A percentile compares a stretch with the other conserved stretches of the same genome.
phyloP scores from a whole-genome alignment of 2,329 filamentous ascomycete genomes.

The Cladosporium sp. region DNA sequence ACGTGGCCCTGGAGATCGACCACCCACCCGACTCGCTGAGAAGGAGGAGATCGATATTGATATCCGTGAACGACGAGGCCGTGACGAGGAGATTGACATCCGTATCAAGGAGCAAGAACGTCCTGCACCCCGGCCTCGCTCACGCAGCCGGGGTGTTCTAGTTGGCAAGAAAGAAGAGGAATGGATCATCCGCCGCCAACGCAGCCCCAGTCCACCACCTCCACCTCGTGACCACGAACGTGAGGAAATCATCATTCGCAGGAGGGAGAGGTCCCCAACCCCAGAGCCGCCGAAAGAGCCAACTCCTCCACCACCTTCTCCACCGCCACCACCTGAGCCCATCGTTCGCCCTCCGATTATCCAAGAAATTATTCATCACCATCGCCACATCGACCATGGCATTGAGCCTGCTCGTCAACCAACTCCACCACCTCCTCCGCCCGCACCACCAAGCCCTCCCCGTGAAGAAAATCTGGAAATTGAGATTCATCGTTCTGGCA shows the following conservation, averaged over 20 bases:
- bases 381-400: constrained; percentile 78
- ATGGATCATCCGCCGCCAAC: constrained; percentile 35
- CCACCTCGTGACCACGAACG: constrained; percentile 33
- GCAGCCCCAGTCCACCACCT: constrained; percentile 29
- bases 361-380: constrained; percentile 84
- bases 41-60: constrained; percentile 30
- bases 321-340: constrained; percentile 53
- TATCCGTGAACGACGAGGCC: constrained; percentile 21
- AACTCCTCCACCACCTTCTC: constrained; percentile 36
- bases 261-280: constrained; percentile 35
- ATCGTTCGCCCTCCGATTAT: constrained; percentile 77
- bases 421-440: constrained; percentile 37
- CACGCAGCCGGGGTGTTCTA: constrained; percentile 32
- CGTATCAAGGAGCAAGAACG: constrained; percentile 19
- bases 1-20: constrained; percentile 31
- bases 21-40: constrained; percentile 26
- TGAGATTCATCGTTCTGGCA: constrained; percentile 49
- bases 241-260: constrained; percentile 46
- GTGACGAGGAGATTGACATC: constrained; percentile 68
- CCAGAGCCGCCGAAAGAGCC: constrained; percentile 29
- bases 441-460: constrained; percentile 46
- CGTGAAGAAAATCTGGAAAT: constrained; percentile 54
- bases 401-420: constrained; percentile 46
- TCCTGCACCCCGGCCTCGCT: constrained; percentile 26
- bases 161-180: constrained; percentile 33